Base-by-base conservation (phyloP, 2,329 filamentous ascomycete species). In the Teratosphaeria nubilosa region DNA sequence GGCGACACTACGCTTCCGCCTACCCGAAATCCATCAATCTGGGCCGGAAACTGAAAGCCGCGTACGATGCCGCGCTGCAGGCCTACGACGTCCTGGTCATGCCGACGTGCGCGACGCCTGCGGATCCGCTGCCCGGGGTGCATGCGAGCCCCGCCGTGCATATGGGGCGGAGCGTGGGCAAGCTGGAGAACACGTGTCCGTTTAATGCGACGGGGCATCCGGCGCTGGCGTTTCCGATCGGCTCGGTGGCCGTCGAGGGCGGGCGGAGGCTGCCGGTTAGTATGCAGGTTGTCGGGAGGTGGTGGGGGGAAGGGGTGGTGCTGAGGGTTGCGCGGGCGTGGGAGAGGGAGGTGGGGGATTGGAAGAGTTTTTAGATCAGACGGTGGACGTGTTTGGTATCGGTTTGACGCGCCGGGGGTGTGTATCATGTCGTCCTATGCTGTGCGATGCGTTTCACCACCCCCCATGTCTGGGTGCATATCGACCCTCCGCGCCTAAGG, bases 131-230 rank as follows among this genome's bases (percentile, higher is more conserved):
- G 75, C 50, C 50, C 0, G 62, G 64, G 1, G 62, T 69, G 10
- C 73, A 72, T 60, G 73, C 70, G 1, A 72, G 72, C 1, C 76
- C 76, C 2, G 67, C 75, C 16, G 73, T 76, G 52, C 77, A 76
- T 20, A 78, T 81, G 53, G 73, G 74, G 55, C 77, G 77, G 11
- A 79, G 78, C 32, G 78, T 83, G 34, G 82, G 82, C 0, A 65
- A 82, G 59, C 82, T 78, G 0, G 75, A 73, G 16, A 84, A 85
- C 62, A 85, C 82, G 4, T 78, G 78, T 10, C 74, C 74, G 3
- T 80, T 80, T 65, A 79, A 80, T 66, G 65, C 76, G 7, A 78
- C 77, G 0, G 78, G 77, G 0, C 77, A 80, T 68, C 77, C 77
- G 3, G 78, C 71, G 0, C 63, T 81, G 61, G 73, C 70, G 27